A percentile compares a stretch with the other conserved stretches of the same genome.
These are phyloP conservation scores for Onygena corvina DNA, from an alignment of 2,329 filamentous ascomycete genomes.

Conservation along the genomic window DNA sequence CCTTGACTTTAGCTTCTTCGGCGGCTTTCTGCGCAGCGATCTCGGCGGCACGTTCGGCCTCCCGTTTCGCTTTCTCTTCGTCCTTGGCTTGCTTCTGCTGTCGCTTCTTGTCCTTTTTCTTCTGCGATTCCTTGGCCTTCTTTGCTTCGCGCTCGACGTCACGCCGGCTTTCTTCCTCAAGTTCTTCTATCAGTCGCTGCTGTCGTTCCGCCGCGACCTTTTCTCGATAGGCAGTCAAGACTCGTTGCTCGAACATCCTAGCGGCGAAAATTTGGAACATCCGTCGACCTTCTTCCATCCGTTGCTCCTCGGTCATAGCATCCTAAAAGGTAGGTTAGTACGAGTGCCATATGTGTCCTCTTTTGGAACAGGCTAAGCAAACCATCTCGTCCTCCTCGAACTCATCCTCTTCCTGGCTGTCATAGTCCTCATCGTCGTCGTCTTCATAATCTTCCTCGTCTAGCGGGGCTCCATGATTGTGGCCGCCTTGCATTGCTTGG, in stretches of 20 bases:
- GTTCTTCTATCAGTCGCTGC: conserved; percentile 76
- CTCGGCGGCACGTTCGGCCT: conserved; percentile 80
- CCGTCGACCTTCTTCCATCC: conserved; percentile 93
- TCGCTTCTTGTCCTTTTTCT: conserved; percentile 85
- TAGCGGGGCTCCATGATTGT: conserved; percentile 60
- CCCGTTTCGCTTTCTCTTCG: conserved; percentile 79
- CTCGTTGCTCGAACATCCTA: conserved; percentile 96
- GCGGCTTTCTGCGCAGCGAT: conserved; percentile 63
- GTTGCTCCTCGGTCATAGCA: conserved; percentile 92
- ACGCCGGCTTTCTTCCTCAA: conserved; percentile 69
- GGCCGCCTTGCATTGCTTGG: conserved; percentile 51
- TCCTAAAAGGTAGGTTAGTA: conserved; percentile 47
- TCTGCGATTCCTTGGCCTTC: conserved; percentile 85
- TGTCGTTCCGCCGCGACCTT: conserved; percentile 92
- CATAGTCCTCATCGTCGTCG: conserved; percentile 61
- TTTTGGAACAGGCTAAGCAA: conserved; percentile 25
- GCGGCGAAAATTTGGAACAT: conserved; percentile 99
- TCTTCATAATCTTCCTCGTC: conserved; percentile 64
- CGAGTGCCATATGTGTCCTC: neutral
- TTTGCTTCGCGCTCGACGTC: conserved; percentile 76
- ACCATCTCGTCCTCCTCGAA: conserved; percentile 57
- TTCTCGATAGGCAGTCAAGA: conserved; percentile 92
- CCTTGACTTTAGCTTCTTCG: conserved; percentile 67
- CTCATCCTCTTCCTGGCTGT: conserved; percentile 52
- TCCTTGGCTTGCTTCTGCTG: conserved; percentile 78